Evolutionary conservation across 305 asterid genomes (phyloP), one percentile per base, ranked within the genome.

Genomic region (Rubia tinctorum): DNA sequence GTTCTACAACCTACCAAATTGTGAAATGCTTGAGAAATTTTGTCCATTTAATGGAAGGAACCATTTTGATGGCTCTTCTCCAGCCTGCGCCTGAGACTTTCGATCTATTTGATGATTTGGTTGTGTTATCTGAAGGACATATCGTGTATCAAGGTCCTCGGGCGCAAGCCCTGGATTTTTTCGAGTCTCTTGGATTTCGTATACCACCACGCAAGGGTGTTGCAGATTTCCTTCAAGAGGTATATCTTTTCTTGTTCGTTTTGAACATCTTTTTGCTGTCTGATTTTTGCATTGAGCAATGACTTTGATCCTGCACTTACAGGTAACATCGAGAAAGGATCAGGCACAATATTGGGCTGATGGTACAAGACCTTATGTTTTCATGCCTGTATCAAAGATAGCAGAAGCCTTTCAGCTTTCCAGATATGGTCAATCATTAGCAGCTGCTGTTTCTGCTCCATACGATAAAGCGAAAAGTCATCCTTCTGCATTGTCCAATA

Each of bases 151-250:
- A 93, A 22, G 98, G 98, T 67, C 98, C 96, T 76, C 83, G 92
- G 56, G 82, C 71, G 1, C 86, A 85, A 76, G 96, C 91, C 73
- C 51, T 93, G 15, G 84, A 85, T 58, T 91, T 93, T 81, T 91
- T 93, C 49, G 91, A 88, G 80, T 88, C 96, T 56, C 80, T 93
- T 80, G 98, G 98, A 56, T 93, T 93, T 70, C 81, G 63, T 63
- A 80, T 91, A 80, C 98, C 98, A 69, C 97, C 93, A 77, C 97
- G 98, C 27, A 93, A 93, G 85, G 91, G 89, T 34, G 72, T 91
- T 44, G 97, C 97, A 23, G 98, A 93, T 83, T 93, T 93, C 85
- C 90, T 93, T 76, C 98, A 93, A 80, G 98, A 93, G 96, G 98
- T 92, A 81, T 39, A 49, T 40, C 5, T 51, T 60, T 71, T 40